phyloP scores from a whole-genome alignment of 2,329 filamentous ascomycete genomes.

The Apiospora marii region DNA sequence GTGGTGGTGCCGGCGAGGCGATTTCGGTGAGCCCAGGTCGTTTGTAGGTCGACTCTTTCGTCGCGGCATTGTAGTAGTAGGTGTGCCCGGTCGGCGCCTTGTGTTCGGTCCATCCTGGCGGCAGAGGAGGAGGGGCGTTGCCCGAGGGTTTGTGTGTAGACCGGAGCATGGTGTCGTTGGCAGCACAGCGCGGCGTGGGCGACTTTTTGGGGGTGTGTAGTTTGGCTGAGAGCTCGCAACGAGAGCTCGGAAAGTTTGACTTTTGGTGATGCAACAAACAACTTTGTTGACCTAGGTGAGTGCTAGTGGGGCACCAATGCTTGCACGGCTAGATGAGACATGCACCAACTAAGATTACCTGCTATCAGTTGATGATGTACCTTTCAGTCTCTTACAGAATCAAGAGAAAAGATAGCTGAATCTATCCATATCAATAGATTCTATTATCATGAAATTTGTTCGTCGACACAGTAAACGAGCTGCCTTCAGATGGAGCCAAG shows the following conservation, averaged over 20 bases:
- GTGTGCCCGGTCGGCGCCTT: constrained; percentile 85
- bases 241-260: constrained; percentile 7
- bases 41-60: constrained; percentile 87
- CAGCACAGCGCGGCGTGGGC: background rate
- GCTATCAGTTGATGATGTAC: background rate
- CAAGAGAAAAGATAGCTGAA: background rate
- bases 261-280: constrained; percentile 12
- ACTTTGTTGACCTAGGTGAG: constrained; percentile 19
- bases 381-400: background rate
- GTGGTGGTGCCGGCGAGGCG: constrained; percentile 27
- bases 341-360: background rate
- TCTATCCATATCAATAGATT: no score
- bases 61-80: constrained; percentile 87
- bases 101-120: constrained; percentile 90
- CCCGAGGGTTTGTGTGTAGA: constrained; percentile 74
- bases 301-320: constrained; percentile 7
- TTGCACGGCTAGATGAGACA: background rate
- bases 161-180: constrained; percentile 66
- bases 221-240: background rate
- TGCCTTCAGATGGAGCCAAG: background rate
- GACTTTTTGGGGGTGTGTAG: background rate
- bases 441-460: background rate
- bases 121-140: constrained; percentile 64
- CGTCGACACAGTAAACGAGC: background rate
- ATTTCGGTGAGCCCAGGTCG: constrained; percentile 61